A percentile compares a stretch with the other conserved stretches of the same genome.
phyloP scores from a whole-genome alignment of 1,284 basidiomycete genomes.

The Crucibulum cyathiforme region DNA sequence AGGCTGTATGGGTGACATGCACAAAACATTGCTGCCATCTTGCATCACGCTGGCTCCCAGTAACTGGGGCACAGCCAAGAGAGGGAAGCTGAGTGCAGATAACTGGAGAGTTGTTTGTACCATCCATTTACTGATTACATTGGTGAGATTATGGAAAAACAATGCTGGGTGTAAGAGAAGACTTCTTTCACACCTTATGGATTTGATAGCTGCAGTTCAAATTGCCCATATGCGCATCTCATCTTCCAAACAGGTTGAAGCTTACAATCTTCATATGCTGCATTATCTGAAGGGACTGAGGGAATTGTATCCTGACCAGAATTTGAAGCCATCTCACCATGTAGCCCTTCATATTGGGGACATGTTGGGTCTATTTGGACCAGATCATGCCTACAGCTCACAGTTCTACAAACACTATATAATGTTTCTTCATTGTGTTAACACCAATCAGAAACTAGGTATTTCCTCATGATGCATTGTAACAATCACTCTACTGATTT shows the following conservation, averaged over 20 bases:
- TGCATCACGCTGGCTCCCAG: slow-evolving; percentile 28
- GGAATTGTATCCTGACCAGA: slow-evolving; percentile 3
- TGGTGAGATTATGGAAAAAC: slow-evolving; percentile 18
- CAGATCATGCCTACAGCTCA: slow-evolving; percentile 11
- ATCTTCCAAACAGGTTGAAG: slow-evolving; percentile 1
- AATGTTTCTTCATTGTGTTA: slow-evolving; percentile 17
- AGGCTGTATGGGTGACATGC: slow-evolving; percentile 27
- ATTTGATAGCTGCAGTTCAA: slow-evolving; percentile 10
- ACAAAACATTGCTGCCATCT: slow-evolving; percentile 18
- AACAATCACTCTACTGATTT: background rate
- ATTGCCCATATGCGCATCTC: slow-evolving; percentile 10
- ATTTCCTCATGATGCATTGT: background rate
- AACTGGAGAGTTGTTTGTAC: slow-evolving; percentile 31
- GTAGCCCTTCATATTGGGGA: slow-evolving; percentile 16
- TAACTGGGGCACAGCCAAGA: slow-evolving; percentile 29
- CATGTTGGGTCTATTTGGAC: slow-evolving; percentile 14
- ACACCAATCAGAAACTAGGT: slow-evolving; percentile 19
- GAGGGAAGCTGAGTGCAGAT: slow-evolving; percentile 35
- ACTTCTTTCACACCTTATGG: slow-evolving; percentile 13
- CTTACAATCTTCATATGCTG: slow-evolving; percentile 8
- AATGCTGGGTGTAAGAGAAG: slow-evolving; percentile 2
- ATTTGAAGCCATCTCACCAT: slow-evolving; percentile 8
- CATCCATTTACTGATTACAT: slow-evolving; percentile 32
- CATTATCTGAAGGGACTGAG: slow-evolving; percentile 2
- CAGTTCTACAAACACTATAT: slow-evolving; percentile 17